A percentile compares a stretch with the other conserved stretches of the same genome.
These are phyloP conservation scores for Mycena latifolia DNA, from an alignment of 768 basidiomycete genomes.

Conservation along the genomic window DNA sequence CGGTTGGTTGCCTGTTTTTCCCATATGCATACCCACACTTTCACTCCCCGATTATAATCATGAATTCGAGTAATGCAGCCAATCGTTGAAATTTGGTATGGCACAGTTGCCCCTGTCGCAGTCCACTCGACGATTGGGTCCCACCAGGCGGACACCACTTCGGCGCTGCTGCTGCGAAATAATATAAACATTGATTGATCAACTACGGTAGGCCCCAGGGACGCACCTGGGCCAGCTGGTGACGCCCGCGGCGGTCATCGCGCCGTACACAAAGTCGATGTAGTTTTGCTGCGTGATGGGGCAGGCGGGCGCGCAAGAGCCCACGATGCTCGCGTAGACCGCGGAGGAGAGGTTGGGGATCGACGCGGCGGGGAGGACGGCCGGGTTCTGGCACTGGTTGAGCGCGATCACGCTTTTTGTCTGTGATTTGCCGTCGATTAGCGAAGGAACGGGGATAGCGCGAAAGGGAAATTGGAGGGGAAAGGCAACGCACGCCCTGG, in stretches of 20 bases:
- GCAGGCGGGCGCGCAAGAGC: slow-evolving; percentile 29
- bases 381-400: slow-evolving; percentile 33
- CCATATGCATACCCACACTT: too few relatives aligned
- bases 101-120: slow-evolving; percentile 26
- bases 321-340: slow-evolving; percentile 36
- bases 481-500: too few relatives aligned
- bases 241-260: slow-evolving; percentile 22
- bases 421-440: background rate
- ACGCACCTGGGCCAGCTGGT: slow-evolving; percentile 26
- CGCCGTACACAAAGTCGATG: slow-evolving; percentile 38
- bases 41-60: background rate
- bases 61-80: slow-evolving; percentile 34
- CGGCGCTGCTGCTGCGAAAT: background rate
- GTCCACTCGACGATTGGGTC: slow-evolving; percentile 30
- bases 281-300: slow-evolving; percentile 40
- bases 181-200: background rate
- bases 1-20: too few relatives aligned
- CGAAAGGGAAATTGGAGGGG: too few relatives aligned
- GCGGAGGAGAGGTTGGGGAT: slow-evolving; percentile 26
- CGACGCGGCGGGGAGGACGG: slow-evolving; percentile 7
- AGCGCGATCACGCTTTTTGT: slow-evolving; percentile 19
- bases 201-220: background rate
- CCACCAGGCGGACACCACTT: slow-evolving; percentile 23
- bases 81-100: slow-evolving; percentile 37
- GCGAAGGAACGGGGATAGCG: background rate